These are phyloP conservation scores for Canna indica DNA, from an alignment of 176 grass and related monocot genomes.

Conservation along the genomic window DNA sequence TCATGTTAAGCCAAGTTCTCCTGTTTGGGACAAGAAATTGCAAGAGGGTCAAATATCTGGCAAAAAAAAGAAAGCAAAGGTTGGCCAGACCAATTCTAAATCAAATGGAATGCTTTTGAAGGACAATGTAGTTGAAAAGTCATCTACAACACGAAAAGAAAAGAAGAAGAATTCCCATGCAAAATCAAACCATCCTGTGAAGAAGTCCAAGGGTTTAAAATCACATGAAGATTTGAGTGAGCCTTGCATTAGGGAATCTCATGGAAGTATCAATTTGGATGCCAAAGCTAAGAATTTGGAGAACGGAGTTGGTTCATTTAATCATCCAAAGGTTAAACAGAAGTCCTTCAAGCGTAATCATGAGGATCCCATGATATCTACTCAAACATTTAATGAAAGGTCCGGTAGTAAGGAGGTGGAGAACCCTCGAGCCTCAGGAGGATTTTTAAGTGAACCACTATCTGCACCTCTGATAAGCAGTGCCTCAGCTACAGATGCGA, in stretches of 20 bases:
- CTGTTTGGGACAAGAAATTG: conserved; percentile 22
- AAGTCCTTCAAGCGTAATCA: conserved; percentile 25
- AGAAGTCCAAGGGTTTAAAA: conserved; percentile 43
- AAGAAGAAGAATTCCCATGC: conserved; percentile 30
- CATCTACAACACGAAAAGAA: conserved; percentile 25
- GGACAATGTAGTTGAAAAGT: conserved; percentile 25
- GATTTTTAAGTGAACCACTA: conserved; percentile 22
- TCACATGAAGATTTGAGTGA: conserved; percentile 24
- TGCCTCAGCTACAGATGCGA: conserved; percentile 10
- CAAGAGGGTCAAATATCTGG: conserved; percentile 25
- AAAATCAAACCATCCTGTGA: conserved; percentile 26
- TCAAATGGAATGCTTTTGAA: conserved; percentile 12
- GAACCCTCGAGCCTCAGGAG: conserved; percentile 12
- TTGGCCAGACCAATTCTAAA: conserved; percentile 22
- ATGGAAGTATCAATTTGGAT: conserved; percentile 5
- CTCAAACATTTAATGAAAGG: conserved; percentile 26
- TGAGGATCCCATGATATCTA: conserved; percentile 22
- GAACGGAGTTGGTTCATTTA: conserved; percentile 20
- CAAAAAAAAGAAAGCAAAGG: conserved; percentile 23
- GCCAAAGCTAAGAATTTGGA: conserved; percentile 3
- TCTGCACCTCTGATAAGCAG: conserved; percentile 25
- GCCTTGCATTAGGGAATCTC: conserved; percentile 24
- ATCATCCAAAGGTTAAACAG: conserved; percentile 25
- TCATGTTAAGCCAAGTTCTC: conserved; percentile 28
- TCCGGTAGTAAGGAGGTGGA: conserved; percentile 25